Base-by-base conservation (phyloP, 2,329 filamentous ascomycete genomes). In the Aspergillus texensis region DNA sequence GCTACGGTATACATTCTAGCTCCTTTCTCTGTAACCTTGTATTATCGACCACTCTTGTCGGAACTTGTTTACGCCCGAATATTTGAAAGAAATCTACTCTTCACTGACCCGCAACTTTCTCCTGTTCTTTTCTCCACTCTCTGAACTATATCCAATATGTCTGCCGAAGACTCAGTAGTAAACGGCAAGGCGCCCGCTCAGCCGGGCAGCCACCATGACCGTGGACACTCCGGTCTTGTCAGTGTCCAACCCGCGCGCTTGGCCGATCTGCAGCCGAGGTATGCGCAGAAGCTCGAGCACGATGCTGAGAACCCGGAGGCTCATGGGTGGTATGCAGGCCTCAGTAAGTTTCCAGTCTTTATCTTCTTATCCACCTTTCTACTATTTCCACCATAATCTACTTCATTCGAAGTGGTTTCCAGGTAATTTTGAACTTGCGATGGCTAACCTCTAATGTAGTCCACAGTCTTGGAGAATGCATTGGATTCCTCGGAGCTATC, bases 291-390 rank as follows among this genome's bases (percentile, higher is more conserved):
- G 55, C 84, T 91, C 68, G 60, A 76, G 58, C 83, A 86, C 69
- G 83, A 86, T 32, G 85, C 88, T 68, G 85, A 88, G 58, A 89
- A 95, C 68, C 87, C 86, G 36, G 86, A 86, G 67, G 85, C 87
- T 57, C 88, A 94, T 77, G 91, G 92, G 74, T 97, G 93, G 93
- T 99, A 98, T 74, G 93, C 93, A 26, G 81, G 81, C 65, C 92
- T 97, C 89, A 93, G 89, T 92, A 83, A 70, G 89, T 84, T n/a
- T 30, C 26, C 26, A 26, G 8, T 10, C 46, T 30, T 16, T 52
- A 16, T 52, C 30, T 30, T 21, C 3, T 16, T 24, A 6, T 12
- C 14, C 26, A 28, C 26, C 30, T 53, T n/a, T 19, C 68, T 46
- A 50, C 19, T 32, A 34, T 34, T 8, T 14, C 4, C 26, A 36